Evolutionary conservation across 2,329 filamentous ascomycete genomes (phyloP).

Genomic region (Alternaria sp.): DNA sequence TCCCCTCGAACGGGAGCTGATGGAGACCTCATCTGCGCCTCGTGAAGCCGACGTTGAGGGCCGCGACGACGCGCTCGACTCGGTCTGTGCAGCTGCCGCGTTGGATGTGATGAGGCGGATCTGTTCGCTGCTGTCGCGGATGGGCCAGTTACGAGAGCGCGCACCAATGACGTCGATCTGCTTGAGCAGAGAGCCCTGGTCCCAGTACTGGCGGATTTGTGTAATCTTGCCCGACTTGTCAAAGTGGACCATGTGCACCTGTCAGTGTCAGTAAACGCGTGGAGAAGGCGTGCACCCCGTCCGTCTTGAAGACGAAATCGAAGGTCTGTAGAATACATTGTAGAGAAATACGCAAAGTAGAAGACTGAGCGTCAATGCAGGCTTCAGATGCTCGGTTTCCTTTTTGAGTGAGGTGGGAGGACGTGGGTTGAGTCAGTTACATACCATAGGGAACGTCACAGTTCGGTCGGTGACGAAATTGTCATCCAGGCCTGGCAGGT

Average conservation of each 20-base stretch:
- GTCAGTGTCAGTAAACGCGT: constrained; percentile 15
- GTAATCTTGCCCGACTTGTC: constrained; percentile 76
- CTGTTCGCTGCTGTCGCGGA: constrained; percentile 85
- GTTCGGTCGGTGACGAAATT: constrained; percentile 88
- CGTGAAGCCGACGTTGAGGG: constrained; percentile 43
- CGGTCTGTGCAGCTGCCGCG: constrained; percentile 50
- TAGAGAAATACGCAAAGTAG: not conserved
- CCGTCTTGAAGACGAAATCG: not conserved
- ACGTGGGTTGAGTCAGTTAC: not conserved
- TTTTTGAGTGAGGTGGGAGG: not conserved
- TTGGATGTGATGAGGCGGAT: constrained; percentile 73
- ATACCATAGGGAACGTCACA: constrained; percentile 80
- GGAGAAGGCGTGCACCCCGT: too few species aligned
- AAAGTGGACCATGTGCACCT: constrained; percentile 82
- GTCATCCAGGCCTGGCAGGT: constrained; percentile 88
- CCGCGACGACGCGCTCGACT: constrained; percentile 38
- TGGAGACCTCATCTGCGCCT: constrained; percentile 39
- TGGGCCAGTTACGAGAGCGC: constrained; percentile 92
- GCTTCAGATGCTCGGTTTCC: not conserved
- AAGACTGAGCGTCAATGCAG: not conserved
- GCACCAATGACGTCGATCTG: constrained; percentile 92
- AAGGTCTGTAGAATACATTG: not conserved
- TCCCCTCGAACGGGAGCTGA: constrained; percentile 49
- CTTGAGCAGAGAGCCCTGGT: constrained; percentile 91
- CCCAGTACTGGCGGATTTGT: constrained; percentile 91